phyloP scores from a whole-genome alignment of 2,329 filamentous ascomycete species.

The Apiospora pterosperma region DNA sequence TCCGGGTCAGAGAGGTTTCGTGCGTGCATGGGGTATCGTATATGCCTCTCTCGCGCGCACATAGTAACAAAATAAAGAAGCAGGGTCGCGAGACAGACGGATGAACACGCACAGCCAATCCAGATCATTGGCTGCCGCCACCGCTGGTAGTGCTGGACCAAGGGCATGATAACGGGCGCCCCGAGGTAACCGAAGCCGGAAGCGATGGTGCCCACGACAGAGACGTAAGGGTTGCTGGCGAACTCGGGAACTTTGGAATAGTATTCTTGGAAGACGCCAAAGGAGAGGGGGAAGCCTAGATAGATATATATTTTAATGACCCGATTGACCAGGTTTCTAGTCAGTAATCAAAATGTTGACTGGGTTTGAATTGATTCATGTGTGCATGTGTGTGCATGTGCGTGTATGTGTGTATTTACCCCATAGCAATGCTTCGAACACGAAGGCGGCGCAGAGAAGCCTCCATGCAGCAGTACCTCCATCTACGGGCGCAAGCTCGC shows the following conservation, averaged over 20 bases:
- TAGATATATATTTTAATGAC: too few species aligned
- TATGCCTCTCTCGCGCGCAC: not conserved
- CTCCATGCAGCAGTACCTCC: constrained; percentile 21
- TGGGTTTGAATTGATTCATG: not conserved
- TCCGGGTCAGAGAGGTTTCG: too few species aligned
- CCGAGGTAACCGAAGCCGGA: constrained; percentile 30
- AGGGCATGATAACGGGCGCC: constrained; percentile 27
- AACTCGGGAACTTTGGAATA: constrained; percentile 25
- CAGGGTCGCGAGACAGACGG: not conserved
- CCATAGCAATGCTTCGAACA: constrained; percentile 25
- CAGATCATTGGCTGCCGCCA: constrained; percentile 33
- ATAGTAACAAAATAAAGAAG: not conserved
- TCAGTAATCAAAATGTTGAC: too few species aligned
- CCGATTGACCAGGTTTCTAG: not conserved
- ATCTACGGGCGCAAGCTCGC: constrained; percentile 17
- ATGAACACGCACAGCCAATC: constrained; percentile 25
- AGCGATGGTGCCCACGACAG: constrained; percentile 25
- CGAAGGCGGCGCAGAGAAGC: constrained; percentile 20
- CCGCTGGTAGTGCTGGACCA: constrained; percentile 29
- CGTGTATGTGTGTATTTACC: constrained; percentile 8
- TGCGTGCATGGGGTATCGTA: too few species aligned
- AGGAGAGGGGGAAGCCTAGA: constrained; percentile 26
- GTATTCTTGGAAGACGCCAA: constrained; percentile 28
- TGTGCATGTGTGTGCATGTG: not conserved
- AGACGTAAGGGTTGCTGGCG: constrained; percentile 19